Evolutionary conservation across 1,284 basidiomycete species (phyloP), one percentile per base, ranked within the genome.

Genomic region (Exsudoporus floridanus): DNA sequence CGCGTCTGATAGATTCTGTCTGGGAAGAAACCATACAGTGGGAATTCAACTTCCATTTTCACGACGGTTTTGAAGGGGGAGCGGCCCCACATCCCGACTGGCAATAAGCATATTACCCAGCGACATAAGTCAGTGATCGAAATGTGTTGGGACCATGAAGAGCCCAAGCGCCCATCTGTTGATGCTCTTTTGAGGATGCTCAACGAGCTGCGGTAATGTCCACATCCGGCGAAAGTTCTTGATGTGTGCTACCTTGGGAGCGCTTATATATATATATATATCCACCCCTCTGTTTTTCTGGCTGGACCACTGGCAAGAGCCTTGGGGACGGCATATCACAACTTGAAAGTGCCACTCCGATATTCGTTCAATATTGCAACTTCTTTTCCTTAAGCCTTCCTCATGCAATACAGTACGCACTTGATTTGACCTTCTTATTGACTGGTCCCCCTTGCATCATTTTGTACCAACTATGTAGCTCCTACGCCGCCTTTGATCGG

Each of bases 1-100:
- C 1, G 7, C 38, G n/a, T 46, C 63, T 68, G 37, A 66, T 37
- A 68, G 64, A 47, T 67, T 7, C 14, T 61, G 16, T 63, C 61
- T 25, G 63, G 55, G n/a, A 62, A 42, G 49, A 61, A 50, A 42
- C 64, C 64, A 16, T 66, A 50, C 14, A 49, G 54, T 3, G 66
- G 42, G 7, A 53, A 12, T 62, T 25, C 5, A 34, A 6, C 9
- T 4, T 16, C 21, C 13, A 5, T 62, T 25, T 2, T 64, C 5
- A 0, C 16, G 19, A 34, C 6, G 1, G 42, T 66, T 30, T 7
- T 58, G 36, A 27, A 28, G 0, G 64, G 57, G 8, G 50, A 55
- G 38, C 50, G 52, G 0, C 65, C 67, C 25, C 8, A 21, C 18
- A 56, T 68, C 41, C 53, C 55, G 16, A 47, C 6, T 3, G 3